Evolutionary conservation across 106 monocot genomes (phyloP), one percentile per base, ranked within the genome.

Genomic region (Dendrobium catenatum): DNA sequence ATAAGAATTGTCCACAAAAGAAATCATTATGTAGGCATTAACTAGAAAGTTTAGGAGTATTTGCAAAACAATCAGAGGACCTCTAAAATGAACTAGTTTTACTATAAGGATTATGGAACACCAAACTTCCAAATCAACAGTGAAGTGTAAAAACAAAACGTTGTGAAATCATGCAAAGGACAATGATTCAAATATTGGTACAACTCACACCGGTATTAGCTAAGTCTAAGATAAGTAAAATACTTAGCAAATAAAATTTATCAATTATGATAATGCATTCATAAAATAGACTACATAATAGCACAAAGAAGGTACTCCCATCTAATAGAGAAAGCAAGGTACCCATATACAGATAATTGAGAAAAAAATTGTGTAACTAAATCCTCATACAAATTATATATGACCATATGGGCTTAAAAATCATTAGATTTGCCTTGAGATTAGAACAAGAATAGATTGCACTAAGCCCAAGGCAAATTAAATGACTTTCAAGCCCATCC

Each of bases 151-250:
- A 6, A 61, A 20, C n/a, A 61, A 3, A n/a, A 22, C 6, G n/a
- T 61, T 61, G 19, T 61, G 22, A 61, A 4, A n/a, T 22, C 4
- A 61, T 61, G 61, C 22, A 61, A 61, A 61, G 61, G n/a, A 22
- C 22, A 61, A 61, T 61, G 61, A 61, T 70, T 70, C 70, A 29
- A 70, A 70, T 70, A 70, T 70, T 70, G 70, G 2, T 70, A 15
- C 37, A 70, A 70, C 11, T 19, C 13, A 33, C 2, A 31, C 3
- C 10, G 7, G 70, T 33, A 13, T 13, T 70, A 15, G 37, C 16
- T 70, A 29, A 70, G 22, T 58, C 15, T 58, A 58, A 58, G 48
- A 58, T 20, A 58, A 4, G 0, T 37, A 37, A 58, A 58, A 58
- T 58, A 20, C 4, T 4, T 58, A 58, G 20, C 15, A 19, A 58